Evolutionary conservation across 306 rosid species (phyloP), one percentile per base, ranked within the genome.

Genomic region (Glycine tomentella): DNA sequence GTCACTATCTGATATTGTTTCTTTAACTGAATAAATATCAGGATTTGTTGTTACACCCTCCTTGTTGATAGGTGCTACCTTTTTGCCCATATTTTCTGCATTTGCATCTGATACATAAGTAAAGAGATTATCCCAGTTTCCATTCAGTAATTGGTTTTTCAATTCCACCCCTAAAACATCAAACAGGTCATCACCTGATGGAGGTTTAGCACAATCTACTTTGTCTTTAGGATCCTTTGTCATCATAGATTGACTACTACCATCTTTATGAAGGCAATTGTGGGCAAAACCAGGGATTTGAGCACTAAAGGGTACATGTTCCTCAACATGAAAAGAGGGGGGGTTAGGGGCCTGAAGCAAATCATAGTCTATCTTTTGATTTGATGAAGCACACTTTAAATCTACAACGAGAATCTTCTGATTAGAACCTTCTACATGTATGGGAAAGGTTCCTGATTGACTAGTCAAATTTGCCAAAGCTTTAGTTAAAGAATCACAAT

Each of bases 81-180:
- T 88, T 80, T 79, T 89, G 48, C 76, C 83, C 65, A 62, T 42
- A 80, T 83, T 81, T 80, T 81, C 81, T 7, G 42, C 15, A 74
- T 46, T 78, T 49, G 62, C 79, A 50, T 80, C 81, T 14, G 48
- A 20, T 79, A 80, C 78, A 55, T 80, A 80, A 42, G 83, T 76
- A 72, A 87, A 75, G 61, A 85, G 82, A 78, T 82, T 64, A 85
- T 83, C 75, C 84, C 91, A 82, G 64, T 82, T 78, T 64, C 79
- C 86, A 62, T 80, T 80, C 56, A 93, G 89, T 34, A 90, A 87
- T 77, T 86, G 87, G 73, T 82, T 88, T 81, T 92, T 95, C 40
- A 89, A 88, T 65, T 90, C 93, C 75, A 84, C 84, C 38, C 98
- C 99, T 75, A 95, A 89, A 84, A 89, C 81, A 84, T 93, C 99